Evolutionary conservation across 257 asterid species (phyloP), one percentile per base, ranked within the genome.

Genomic region (Fraxinus pennsylvanica): DNA sequence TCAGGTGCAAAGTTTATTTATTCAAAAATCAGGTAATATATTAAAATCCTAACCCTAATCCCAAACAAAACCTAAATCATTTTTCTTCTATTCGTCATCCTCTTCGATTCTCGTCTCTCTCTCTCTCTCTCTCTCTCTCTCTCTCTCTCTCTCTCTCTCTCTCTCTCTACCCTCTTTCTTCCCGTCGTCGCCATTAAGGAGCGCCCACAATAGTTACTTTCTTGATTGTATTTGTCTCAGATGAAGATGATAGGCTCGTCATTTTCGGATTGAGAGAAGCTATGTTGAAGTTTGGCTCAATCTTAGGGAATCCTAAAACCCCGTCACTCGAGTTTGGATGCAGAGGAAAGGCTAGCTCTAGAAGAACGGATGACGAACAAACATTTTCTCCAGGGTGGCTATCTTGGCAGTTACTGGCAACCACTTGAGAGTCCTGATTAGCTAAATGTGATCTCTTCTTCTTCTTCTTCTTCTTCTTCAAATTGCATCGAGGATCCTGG

Each of bases 401-500:
- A 68, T 83, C 76, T 27, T 76, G 73, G n/a, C 74, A 25, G 67
- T 70, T 78, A 36, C 61, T 70, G 75, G 81, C 47, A 41, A 41
- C 47, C 15, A 41, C 87, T 35, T 57, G 81, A 52, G 71, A 72
- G 71, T 77, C 52, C 75, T 81, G 85, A 47, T 79, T 72, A 47
- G 67, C 63, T 36, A 54, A 81, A 19, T 73, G 84, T 29, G 61
- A 36, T 80, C 54, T 87, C 54, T 38, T 84, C 76, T 78, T 87
- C 74, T 75, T 82, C 86, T 82, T 92, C 72, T 45, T 82, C 86
- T 81, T 7, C 88, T 83, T 89, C 81, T 86, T 91, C 78, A 88
- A 80, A 72, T 80, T 74, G 78, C 78, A 80, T 29, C 89, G 81
- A 9, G 98, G 98, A 79, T 93, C 96, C 88, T 68, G 84, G 57